These are phyloP conservation scores for Penicillium lagena DNA, from an alignment of 495 filamentous ascomycete species.

Conservation along the genomic window DNA sequence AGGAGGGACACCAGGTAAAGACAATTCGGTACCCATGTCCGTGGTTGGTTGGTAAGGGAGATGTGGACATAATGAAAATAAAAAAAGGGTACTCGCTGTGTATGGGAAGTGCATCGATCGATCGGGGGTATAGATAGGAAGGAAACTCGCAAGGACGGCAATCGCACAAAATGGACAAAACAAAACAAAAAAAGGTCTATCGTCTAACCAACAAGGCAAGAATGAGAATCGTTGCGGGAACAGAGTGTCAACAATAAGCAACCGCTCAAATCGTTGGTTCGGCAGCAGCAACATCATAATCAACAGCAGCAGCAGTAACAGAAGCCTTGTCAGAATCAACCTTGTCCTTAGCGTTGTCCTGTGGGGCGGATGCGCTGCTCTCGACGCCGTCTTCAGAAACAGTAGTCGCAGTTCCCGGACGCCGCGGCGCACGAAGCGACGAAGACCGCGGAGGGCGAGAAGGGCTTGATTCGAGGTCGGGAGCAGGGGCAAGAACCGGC, in stretches of 20 bases:
- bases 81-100: conserved; percentile 13
- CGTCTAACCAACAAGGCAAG: conserved; percentile 12
- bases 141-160: too few relatives aligned
- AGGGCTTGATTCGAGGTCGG: conserved; percentile 27
- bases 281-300: background rate
- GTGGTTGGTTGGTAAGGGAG: background rate
- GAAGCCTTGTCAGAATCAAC: background rate
- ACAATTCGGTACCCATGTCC: too few relatives aligned
- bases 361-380: too few relatives aligned
- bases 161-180: conserved; percentile 15
- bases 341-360: too few relatives aligned
- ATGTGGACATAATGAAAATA: conserved; percentile 6
- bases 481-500: conserved; percentile 27
- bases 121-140: too few relatives aligned
- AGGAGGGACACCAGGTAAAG: background rate
- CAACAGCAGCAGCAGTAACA: background rate
- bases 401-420: too few relatives aligned
- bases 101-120: conserved; percentile 14
- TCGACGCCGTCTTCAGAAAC: too few relatives aligned
- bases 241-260: conserved; percentile 5
- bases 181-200: conserved; percentile 19
- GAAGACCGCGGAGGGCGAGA: conserved; percentile 32
- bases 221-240: conserved; percentile 7
- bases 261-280: conserved; percentile 1
- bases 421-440: conserved; percentile 20